phyloP scores from a whole-genome alignment of 2,329 filamentous ascomycete species.

The Colletotrichum kahawae region DNA sequence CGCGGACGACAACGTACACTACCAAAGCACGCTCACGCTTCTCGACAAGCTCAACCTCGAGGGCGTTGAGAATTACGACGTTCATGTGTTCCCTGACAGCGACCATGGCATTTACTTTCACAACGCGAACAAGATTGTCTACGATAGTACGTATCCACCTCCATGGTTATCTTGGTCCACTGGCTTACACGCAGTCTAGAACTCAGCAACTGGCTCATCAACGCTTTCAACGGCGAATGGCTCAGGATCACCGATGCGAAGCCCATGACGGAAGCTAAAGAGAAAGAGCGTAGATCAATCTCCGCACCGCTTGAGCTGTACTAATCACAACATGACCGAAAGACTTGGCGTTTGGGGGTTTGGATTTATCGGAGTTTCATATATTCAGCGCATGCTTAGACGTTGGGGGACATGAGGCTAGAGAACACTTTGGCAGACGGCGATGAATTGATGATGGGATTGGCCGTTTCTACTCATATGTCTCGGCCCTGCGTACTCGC shows the following conservation, averaged over 20 bases:
- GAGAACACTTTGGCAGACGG: background rate
- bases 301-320: background rate
- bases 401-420: fast-evolving
- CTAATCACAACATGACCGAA: background rate
- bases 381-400: background rate
- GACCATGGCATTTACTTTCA: slow-evolving; percentile 97
- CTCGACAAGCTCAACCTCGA: slow-evolving; percentile 85
- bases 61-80: slow-evolving; percentile 89
- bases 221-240: slow-evolving; percentile 98
- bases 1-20: slow-evolving; percentile 97
- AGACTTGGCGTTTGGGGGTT: background rate
- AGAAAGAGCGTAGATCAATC: background rate
- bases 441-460: background rate
- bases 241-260: slow-evolving; percentile 61
- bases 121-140: slow-evolving; percentile 88
- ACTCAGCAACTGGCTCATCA: slow-evolving; percentile 88
- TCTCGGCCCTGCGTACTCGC: background rate
- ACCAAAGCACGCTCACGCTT: slow-evolving; percentile 89
- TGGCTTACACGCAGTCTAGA: slow-evolving; percentile 50
- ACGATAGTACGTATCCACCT: slow-evolving; percentile 72
- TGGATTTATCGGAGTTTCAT: background rate
- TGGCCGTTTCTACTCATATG: background rate
- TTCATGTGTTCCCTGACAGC: slow-evolving; percentile 95
- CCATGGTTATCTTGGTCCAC: background rate
- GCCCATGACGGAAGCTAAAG: slow-evolving; percentile 40